Conservation (phyloP, 768 basidiomycete genomes). For the Rhizopogon vinicolor region DNA sequence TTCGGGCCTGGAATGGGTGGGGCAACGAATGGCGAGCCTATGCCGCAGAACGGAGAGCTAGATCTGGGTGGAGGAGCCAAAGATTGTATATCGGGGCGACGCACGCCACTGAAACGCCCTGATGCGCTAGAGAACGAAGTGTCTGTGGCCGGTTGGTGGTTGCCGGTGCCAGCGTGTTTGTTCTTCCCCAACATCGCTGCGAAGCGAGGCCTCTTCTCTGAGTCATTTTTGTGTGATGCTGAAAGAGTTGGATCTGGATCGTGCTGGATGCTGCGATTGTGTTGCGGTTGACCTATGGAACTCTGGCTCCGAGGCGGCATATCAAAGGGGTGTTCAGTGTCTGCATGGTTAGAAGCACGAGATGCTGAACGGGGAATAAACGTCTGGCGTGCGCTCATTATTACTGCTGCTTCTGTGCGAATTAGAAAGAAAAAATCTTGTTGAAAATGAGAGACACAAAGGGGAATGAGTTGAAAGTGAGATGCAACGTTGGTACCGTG, state of each 20-base stretch:
- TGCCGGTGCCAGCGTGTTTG: neutral
- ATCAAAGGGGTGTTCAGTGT: neutral
- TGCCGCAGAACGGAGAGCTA: neutral
- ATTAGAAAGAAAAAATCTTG: neutral
- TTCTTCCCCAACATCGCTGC: neutral
- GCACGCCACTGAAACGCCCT: neutral
- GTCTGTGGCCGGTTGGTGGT: neutral
- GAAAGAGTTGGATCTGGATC: neutral
- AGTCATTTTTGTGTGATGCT: neutral
- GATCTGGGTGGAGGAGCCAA: neutral
- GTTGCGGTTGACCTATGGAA: neutral
- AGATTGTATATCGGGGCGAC: neutral
- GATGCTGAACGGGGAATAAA: neutral
- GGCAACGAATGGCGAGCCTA: neutral
- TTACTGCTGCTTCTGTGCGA: neutral
- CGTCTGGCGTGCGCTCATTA: neutral
- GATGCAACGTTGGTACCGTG: neutral
- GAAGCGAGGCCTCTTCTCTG: neutral
- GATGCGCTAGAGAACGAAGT: neutral
- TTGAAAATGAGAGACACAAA: neutral
- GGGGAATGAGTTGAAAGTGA: neutral
- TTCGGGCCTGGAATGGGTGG: neutral
- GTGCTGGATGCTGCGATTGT: neutral
- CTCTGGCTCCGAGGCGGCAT: neutral
- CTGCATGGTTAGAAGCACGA: neutral